Evolutionary conservation across 768 basidiomycete genomes (phyloP).

Genomic region (Naganishia kalamii): DNA sequence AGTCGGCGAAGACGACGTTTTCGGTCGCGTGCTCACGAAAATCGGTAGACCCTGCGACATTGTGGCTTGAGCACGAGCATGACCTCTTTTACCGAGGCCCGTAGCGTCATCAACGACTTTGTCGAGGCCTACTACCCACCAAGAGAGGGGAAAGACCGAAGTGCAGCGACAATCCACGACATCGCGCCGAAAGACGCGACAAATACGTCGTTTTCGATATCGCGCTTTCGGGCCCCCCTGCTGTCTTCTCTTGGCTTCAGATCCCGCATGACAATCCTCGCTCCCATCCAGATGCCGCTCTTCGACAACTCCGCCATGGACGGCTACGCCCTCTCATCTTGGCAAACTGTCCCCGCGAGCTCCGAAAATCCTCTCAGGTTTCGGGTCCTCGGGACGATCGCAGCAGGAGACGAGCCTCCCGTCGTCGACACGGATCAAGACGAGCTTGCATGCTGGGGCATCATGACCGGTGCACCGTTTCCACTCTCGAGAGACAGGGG

Average conservation of each 20-base stretch:
- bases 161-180: background rate
- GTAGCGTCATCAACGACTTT: background rate
- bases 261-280: background rate
- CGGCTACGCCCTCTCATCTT: slow-evolving; percentile 16
- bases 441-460: slow-evolving; percentile 6
- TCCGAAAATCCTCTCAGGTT: slow-evolving; percentile 2
- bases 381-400: slow-evolving; percentile 13
- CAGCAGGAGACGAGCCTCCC: slow-evolving; percentile 12
- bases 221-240: background rate
- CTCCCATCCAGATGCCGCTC: slow-evolving; percentile 14
- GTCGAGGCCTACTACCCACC: background rate
- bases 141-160: background rate
- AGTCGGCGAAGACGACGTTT: background rate
- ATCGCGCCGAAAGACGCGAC: no score
- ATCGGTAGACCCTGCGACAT: no score
- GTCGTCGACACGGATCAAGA: background rate
- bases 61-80: background rate
- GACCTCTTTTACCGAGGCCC: slow-evolving; percentile 6
- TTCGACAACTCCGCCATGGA: slow-evolving; percentile 24
- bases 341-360: background rate
- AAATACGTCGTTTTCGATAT: background rate
- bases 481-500: background rate
- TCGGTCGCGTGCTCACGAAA: background rate
- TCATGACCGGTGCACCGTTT: slow-evolving; percentile 20
- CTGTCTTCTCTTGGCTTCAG: background rate